phyloP scores from a whole-genome alignment of 2,329 filamentous ascomycete species.

The Diplodia corticola region DNA sequence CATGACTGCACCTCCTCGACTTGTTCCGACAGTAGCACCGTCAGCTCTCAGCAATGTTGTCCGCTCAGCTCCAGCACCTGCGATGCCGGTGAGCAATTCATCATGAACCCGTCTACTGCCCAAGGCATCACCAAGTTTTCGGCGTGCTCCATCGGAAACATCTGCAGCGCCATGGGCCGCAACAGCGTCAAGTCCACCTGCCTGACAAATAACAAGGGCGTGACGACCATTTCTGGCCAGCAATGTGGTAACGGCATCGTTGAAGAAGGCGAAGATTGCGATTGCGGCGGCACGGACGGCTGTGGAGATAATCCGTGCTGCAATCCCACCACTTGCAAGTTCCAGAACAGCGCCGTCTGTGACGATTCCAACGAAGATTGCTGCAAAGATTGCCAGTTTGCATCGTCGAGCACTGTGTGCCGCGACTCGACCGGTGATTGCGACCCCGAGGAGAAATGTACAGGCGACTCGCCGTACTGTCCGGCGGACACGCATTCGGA shows the following conservation, averaged over 20 bases:
- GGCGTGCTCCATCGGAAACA: constrained; percentile 85
- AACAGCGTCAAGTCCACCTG: constrained; percentile 76
- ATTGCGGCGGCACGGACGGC: constrained; percentile 76
- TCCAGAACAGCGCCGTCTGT: constrained; percentile 73
- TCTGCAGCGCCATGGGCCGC: constrained; percentile 80
- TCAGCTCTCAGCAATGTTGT: constrained; percentile 72
- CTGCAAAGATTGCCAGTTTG: constrained; percentile 71
- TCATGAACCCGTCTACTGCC: constrained; percentile 94
- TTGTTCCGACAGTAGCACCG: constrained; percentile 63
- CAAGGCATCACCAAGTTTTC: constrained; percentile 77
- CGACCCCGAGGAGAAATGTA: constrained; percentile 82
- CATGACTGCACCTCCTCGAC: constrained; percentile 79
- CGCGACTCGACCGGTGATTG: constrained; percentile 76
- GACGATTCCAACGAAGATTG: constrained; percentile 84
- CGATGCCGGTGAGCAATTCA: constrained; percentile 74
- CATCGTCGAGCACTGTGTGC: constrained; percentile 70
- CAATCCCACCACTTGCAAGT: constrained; percentile 82
- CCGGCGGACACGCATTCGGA: constrained; percentile 68
- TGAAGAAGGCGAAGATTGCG: constrained; percentile 89
- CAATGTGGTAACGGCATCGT: constrained; percentile 98
- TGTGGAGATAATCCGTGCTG: constrained; percentile 82
- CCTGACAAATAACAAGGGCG: constrained; percentile 79
- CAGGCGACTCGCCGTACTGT: constrained; percentile 70
- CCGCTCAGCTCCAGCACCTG: constrained; percentile 66
- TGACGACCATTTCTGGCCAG: constrained; percentile 77